Conservation (phyloP, 768 basidiomycete genomes). For the Hortiboletus campestris region DNA sequence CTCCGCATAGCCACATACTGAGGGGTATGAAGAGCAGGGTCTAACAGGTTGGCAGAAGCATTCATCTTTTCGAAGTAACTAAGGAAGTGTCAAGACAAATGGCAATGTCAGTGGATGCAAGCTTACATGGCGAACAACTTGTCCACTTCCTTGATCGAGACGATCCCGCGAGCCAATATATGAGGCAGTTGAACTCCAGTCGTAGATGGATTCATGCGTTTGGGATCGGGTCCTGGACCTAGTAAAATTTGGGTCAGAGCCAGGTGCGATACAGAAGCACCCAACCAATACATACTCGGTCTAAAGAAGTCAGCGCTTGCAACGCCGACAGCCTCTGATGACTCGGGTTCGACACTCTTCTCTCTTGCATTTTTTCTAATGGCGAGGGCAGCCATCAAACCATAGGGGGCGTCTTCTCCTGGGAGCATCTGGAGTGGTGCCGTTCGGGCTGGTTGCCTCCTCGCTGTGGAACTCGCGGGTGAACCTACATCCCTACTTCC, state of each 20-base stretch:
- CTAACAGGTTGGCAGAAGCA: constrained; percentile 72
- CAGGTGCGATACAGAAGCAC: neutral
- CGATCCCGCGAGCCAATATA: constrained; percentile 62
- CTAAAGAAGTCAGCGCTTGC: constrained; percentile 69
- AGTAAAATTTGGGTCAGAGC: neutral
- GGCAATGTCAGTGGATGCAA: neutral
- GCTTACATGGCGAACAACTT: constrained; percentile 68
- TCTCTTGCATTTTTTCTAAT: constrained; percentile 44
- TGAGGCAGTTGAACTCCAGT: constrained; percentile 54
- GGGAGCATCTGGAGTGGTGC: constrained; percentile 57
- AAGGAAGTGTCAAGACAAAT: constrained; percentile 7
- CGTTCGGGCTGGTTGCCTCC: constrained; percentile 37
- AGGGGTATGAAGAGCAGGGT: constrained; percentile 82
- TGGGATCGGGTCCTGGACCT: constrained; percentile 44
- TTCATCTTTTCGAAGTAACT: constrained; percentile 83
- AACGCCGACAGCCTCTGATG: constrained; percentile 57
- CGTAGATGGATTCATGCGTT: constrained; percentile 38
- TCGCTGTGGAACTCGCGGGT: constrained; percentile 35
- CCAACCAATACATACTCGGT: constrained; percentile 43
- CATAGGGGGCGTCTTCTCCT: constrained; percentile 62
- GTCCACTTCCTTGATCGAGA: constrained; percentile 66
- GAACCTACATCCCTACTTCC: constrained; percentile 27
- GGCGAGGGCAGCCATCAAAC: constrained; percentile 68
- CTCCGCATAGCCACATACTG: constrained; percentile 77
- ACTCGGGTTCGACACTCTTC: constrained; percentile 43